Evolutionary conservation across 2,329 filamentous ascomycete species (phyloP).

Genomic region (Fusarium virguliforme): DNA sequence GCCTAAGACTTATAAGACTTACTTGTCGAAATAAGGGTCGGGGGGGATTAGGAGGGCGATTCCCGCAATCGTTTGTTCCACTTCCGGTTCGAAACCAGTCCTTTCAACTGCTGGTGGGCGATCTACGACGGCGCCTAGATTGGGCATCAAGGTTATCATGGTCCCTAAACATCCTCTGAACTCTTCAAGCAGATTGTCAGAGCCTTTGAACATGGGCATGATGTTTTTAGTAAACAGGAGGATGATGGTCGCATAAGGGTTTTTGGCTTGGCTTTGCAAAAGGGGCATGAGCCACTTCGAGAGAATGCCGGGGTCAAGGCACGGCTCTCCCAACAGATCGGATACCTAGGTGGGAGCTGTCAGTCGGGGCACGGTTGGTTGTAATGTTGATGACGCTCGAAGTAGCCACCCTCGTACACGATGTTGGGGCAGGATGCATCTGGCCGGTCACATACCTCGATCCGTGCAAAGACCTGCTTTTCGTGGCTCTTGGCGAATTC

Average conservation of each 20-base stretch:
- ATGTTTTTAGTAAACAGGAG: conserved; percentile 16
- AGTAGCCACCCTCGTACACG: too few species aligned
- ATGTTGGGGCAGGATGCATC: too few species aligned
- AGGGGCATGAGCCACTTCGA: conserved; percentile 1
- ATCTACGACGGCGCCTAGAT: too few species aligned
- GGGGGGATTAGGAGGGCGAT: too few species aligned
- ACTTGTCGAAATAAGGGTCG: background rate
- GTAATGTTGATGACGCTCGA: too few species aligned
- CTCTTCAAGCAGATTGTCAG: too few species aligned
- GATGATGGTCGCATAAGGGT: conserved; percentile 33
- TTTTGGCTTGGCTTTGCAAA: conserved; percentile 3
- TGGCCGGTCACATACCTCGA: conserved; percentile 17
- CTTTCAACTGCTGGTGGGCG: conserved; percentile 9
- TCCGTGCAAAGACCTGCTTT: conserved; percentile 15
- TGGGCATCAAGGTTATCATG: too few species aligned
- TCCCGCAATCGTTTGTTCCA: too few species aligned
- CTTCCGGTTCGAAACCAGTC: background rate
- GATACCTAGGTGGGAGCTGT: conserved; percentile 17
- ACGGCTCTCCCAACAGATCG: conserved; percentile 11
- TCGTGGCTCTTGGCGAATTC: background rate
- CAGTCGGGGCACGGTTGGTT: too few species aligned
- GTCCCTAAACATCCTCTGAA: too few species aligned
- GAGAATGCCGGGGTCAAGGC: conserved; percentile 7
- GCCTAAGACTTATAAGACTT: too few species aligned
- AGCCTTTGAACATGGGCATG: too few species aligned